phyloP scores from a whole-genome alignment of 805 yeast species.

The Candida pseudoglaebosa region DNA sequence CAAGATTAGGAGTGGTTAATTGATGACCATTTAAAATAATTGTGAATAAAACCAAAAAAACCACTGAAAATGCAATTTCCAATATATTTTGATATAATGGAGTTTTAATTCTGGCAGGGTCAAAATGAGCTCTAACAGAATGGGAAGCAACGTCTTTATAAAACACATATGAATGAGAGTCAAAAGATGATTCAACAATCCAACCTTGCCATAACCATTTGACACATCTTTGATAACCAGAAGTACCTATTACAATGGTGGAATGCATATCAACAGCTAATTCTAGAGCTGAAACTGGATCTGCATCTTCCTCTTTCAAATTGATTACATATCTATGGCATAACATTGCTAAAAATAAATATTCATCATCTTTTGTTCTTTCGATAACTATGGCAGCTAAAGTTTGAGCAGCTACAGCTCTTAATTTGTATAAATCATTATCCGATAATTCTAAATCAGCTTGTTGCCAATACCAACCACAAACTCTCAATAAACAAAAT shows the following conservation, averaged over 20 bases:
- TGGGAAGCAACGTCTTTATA: slow-evolving; percentile 59
- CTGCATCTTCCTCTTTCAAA: slow-evolving; percentile 56
- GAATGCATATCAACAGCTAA: slow-evolving; percentile 84
- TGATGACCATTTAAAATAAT: slow-evolving; percentile 58
- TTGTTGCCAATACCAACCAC: slow-evolving; percentile 70
- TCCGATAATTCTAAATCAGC: slow-evolving; percentile 61
- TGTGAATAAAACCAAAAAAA: slow-evolving; percentile 62
- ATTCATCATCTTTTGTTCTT: slow-evolving; percentile 51
- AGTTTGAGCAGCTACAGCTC: slow-evolving; percentile 70
- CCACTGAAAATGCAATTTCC: slow-evolving; percentile 62
- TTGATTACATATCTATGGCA: slow-evolving; percentile 71
- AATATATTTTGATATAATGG: slow-evolving; percentile 77
- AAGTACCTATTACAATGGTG: slow-evolving; percentile 68
- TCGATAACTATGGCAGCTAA: slow-evolving; percentile 72
- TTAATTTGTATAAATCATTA: slow-evolving; percentile 53
- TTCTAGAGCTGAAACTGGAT: slow-evolving; percentile 74
- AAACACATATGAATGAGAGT: slow-evolving; percentile 65
- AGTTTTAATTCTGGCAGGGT: slow-evolving; percentile 79
- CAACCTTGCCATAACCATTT: slow-evolving; percentile 94
- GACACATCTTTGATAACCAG: slow-evolving; percentile 82
- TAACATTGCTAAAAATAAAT: slow-evolving; percentile 68
- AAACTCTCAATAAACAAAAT: slow-evolving; percentile 70
- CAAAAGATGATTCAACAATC: slow-evolving; percentile 71
- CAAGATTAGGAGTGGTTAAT: slow-evolving; percentile 26
- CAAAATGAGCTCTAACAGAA: slow-evolving; percentile 58